Base-by-base conservation (phyloP, 345 rosid species). In the Schrenkiella parvula region DNA sequence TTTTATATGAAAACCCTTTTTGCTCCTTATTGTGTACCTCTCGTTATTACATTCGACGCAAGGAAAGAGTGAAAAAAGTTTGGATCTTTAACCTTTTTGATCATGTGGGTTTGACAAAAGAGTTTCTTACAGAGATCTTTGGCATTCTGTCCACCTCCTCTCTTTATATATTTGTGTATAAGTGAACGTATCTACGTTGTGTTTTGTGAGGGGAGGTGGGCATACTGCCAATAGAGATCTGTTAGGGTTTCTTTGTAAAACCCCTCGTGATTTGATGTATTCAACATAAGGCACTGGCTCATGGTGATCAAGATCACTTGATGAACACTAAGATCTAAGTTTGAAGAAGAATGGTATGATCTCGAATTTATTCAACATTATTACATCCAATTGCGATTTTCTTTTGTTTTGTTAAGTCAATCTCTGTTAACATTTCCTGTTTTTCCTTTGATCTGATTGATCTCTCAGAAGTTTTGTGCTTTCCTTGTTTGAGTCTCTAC, bases 141-240 rank as follows among this genome's bases (percentile, higher is more conserved):
- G 98, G 98, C 98, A 92, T 92, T 92, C 98, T 92, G 98, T 92
- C 96, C 98, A 90, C 98, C 98, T 92, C 98, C 91, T 51, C 44
- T 47, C 26, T 71, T 0, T 35, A 8, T 42, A 2, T 42, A 54
- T 35, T 14, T 51, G 31, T 53, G 3, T 65, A 7, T 32, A 28
- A 13, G 6, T 22, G 39, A 64, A 42, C 1, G 39, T 73, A 28
- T n/a, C 4, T n/a, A 1, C 35, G 38, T 26, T 73, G 12, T 64
- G 32, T 55, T 46, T 54, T 44, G 32, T 54, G 52, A 42, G 44
- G 12, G 77, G 78, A 77, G 80, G 80, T 77, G 80, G 80, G 73
- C 80, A 71, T 71, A 71, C 64, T 77, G 77, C 73, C 77, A 77
- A 59, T 25, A 77, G 77, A 71, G 59, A 71, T 77, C 80, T 77